phyloP scores from a whole-genome alignment of 2,329 filamentous ascomycete genomes.

The Beauveria asiatica region DNA sequence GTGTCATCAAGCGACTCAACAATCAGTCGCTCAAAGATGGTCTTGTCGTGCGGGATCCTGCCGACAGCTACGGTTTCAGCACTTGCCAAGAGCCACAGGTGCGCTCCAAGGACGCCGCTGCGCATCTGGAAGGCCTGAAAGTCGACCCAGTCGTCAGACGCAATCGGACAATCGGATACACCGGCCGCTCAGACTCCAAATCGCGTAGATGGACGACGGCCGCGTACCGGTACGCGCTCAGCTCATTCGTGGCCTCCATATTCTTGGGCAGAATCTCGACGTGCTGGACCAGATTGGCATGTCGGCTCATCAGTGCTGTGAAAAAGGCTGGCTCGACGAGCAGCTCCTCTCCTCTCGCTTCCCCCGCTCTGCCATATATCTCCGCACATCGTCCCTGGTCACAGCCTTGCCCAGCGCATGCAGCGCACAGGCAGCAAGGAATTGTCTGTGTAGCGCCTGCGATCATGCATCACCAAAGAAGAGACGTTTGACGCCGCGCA shows the following conservation, averaged over 20 bases:
- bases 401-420: not conserved
- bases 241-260: slow-evolving; percentile 22
- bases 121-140: slow-evolving; percentile 6
- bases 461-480: slow-evolving; percentile 19
- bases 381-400: slow-evolving; percentile 8
- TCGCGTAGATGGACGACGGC: slow-evolving; percentile 18
- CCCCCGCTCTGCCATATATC: slow-evolving; percentile 13
- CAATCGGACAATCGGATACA: slow-evolving; percentile 15
- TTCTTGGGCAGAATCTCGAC: slow-evolving; percentile 23
- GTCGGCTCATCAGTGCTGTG: slow-evolving; percentile 8
- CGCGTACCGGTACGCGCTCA: slow-evolving; percentile 22
- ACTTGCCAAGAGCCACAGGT: slow-evolving; percentile 7
- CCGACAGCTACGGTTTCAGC: slow-evolving; percentile 12
- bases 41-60: slow-evolving; percentile 24
- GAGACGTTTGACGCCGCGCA: slow-evolving; percentile 2
- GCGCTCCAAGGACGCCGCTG: slow-evolving; percentile 3
- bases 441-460: slow-evolving; percentile 11
- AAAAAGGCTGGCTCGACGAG: slow-evolving; percentile 21
- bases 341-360: slow-evolving; percentile 16
- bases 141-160: slow-evolving; percentile 1
- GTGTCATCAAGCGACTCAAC: slow-evolving; percentile 10
- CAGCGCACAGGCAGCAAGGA: slow-evolving; percentile 11
- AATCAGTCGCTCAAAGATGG: slow-evolving; percentile 19
- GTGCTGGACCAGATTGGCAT: slow-evolving; percentile 16
- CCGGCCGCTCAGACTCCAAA: not conserved